Evolutionary conservation across 1,284 basidiomycete genomes (phyloP), one percentile per base, ranked within the genome.

Genomic region (Ganoderma boninense): DNA sequence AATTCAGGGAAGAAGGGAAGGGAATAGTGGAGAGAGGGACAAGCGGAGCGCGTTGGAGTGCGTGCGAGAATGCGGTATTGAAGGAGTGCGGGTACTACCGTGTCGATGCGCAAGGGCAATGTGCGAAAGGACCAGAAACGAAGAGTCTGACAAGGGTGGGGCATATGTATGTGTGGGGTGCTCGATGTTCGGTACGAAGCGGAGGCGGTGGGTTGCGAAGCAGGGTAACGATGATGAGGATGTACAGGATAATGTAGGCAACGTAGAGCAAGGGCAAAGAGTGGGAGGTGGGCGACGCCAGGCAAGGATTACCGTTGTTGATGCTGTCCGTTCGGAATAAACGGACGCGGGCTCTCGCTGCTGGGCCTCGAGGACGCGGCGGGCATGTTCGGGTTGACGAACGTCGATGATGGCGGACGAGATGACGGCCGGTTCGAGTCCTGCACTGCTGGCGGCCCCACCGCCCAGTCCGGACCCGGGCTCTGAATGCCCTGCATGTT

Each of bases 361-460:
- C 86, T 89, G 32, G 82, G 77, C 75, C 87, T 83, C 64, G 73
- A 74, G 43, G 63, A 4, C 3, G 49, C 29, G 23, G 82, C 38
- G 42, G 38, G 23, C 40, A 62, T 61, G 59, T 42, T 61, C 20
- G 59, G 76, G 65, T 85, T 86, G 66, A 85, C 81, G 74, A 86
- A 90, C 42, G 92, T 91, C 49, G 84, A 81, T 29, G 49, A 52
- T 23, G 49, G 23, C 23, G 91, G 89, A 64, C 91, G 84, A 69
- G 85, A 81, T 14, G 87, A 79, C 49, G 84, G 80, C 67, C 83
- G 81, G 71, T 82, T 83, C 52, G 83, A 81, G 62, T 77, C 77
- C 69, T 74, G 75, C 66, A 78, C 74, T 65, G 83, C 84, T 63
- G 79, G 80, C 43, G 86, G 80, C 57, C 86, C 85, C 42, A 83